These are phyloP conservation scores for Alliaria petiolata DNA, from an alignment of 345 rosid genomes.

Conservation along the genomic window DNA sequence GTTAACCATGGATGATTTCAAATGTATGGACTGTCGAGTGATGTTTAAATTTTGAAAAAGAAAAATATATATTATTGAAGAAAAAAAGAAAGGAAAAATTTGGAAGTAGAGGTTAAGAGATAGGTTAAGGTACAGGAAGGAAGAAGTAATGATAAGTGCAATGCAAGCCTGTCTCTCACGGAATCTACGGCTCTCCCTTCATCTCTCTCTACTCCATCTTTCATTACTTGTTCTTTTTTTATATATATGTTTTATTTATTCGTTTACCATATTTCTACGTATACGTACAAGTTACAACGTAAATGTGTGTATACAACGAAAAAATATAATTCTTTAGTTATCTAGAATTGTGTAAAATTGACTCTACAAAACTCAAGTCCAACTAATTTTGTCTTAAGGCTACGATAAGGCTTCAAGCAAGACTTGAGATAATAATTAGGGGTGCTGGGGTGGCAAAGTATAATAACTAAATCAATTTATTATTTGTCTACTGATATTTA, in stretches of 20 bases:
- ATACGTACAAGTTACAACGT: not conserved
- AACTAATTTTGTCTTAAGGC: constrained; percentile 3
- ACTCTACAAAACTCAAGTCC: constrained; percentile 5
- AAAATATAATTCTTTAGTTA: not conserved
- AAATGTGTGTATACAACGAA: not conserved
- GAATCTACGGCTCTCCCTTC: constrained; percentile 44
- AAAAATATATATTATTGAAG: not conserved
- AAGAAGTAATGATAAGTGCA: constrained; percentile 28
- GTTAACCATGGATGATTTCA: not conserved
- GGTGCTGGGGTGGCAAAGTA: not conserved
- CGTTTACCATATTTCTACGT: not conserved
- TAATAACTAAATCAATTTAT: not conserved
- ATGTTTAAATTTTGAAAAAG: not conserved
- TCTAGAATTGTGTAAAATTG: not conserved
- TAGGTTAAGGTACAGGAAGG: not conserved
- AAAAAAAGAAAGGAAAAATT: not conserved
- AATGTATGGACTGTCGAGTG: not conserved
- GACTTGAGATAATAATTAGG: not conserved
- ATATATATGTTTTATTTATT: not conserved
- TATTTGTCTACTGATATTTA: not conserved
- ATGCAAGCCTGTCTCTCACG: constrained; percentile 50
- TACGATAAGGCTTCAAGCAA: constrained; percentile 6
- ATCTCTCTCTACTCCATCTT: constrained; percentile 28
- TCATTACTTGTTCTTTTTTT: not conserved
- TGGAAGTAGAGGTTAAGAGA: constrained; percentile 8